A percentile compares a stretch with the other conserved stretches of the same genome.
phyloP scores from a whole-genome alignment of 2,329 filamentous ascomycete genomes.

The Chaetomium globosum region DNA sequence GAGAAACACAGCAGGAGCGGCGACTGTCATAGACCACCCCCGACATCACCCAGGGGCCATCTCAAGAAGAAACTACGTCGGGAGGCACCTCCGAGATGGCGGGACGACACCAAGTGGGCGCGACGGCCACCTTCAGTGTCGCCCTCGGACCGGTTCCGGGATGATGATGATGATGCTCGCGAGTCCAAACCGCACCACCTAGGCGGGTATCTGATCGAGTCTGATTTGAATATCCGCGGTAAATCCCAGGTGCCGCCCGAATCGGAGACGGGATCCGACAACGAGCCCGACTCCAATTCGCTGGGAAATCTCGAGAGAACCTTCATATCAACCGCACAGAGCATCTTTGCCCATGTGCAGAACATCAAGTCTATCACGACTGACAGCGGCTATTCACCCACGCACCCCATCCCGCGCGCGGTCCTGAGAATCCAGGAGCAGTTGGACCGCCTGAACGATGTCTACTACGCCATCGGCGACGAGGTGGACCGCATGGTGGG shows the following conservation, averaged over 20 bases:
- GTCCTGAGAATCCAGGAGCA: not conserved
- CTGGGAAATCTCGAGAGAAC: not conserved
- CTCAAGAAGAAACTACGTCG: constrained; percentile 10
- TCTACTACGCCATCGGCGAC: not conserved
- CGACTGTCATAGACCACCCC: constrained; percentile 2
- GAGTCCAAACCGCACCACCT: constrained; percentile 10
- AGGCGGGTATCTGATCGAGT: constrained; percentile 9
- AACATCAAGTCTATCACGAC: not conserved
- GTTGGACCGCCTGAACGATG: not conserved
- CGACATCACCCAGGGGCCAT: constrained; percentile 8
- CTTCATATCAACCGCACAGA: not conserved
- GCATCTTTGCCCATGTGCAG: not conserved
- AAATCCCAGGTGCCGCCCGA: not conserved
- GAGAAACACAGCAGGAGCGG: not conserved
- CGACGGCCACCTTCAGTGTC: not conserved
- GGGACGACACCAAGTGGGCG: constrained; percentile 1
- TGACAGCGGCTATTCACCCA: not conserved
- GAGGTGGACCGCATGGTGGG: not conserved
- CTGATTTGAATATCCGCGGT: constrained; percentile 16
- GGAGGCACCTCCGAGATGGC: not conserved
- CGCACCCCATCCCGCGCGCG: not conserved
- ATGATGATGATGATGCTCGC: not conserved
- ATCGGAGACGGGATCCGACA: not conserved
- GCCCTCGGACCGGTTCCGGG: not conserved
- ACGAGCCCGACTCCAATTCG: not conserved